A percentile compares a stretch with the other conserved stretches of the same genome.
phyloP scores from a whole-genome alignment of 352 stramenopile species.

The Phytopythium cucurbitacearum region DNA sequence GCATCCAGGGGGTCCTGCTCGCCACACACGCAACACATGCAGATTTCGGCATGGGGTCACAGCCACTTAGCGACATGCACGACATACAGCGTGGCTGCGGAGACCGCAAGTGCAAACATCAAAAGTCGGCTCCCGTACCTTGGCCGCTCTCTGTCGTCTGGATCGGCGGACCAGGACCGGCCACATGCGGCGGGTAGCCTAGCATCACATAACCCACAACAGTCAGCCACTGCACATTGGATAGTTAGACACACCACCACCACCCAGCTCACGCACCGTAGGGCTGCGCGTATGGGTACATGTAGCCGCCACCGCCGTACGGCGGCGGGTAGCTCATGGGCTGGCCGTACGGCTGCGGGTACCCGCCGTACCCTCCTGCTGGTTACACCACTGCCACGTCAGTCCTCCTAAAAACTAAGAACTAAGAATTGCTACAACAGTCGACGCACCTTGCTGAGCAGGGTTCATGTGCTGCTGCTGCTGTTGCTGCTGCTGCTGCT shows the following conservation, averaged over 20 bases:
- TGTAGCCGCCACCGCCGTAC: slow-evolving; percentile 73
- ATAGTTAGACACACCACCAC: too few relatives aligned
- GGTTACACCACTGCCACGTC: slow-evolving; percentile 1
- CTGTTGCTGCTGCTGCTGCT: slow-evolving; percentile 14
- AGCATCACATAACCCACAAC: not conserved
- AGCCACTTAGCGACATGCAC: slow-evolving; percentile 7
- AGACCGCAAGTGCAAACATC: slow-evolving; percentile 10
- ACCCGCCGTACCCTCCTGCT: slow-evolving; percentile 55
- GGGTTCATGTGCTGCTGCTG: slow-evolving; percentile 33
- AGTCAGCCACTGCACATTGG: too few relatives aligned
- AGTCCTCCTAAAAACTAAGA: not conserved
- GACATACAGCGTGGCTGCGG: slow-evolving; percentile 7
- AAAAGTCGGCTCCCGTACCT: slow-evolving; percentile 38
- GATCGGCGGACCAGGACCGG: slow-evolving; percentile 80
- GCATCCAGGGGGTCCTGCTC: slow-evolving; percentile 89
- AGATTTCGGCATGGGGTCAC: slow-evolving; percentile 9
- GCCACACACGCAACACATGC: slow-evolving; percentile 33
- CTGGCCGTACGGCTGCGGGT: slow-evolving; percentile 73
- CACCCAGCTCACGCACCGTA: slow-evolving; percentile 40
- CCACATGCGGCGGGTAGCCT: slow-evolving; percentile 84
- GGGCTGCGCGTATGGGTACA: slow-evolving; percentile 82
- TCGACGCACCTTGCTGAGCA: slow-evolving; percentile 33
- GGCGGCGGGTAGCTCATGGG: slow-evolving; percentile 72
- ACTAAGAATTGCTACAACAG: not conserved
- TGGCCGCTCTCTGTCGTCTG: slow-evolving; percentile 86